Evolutionary conservation across 2,329 filamentous ascomycete genomes (phyloP).

Genomic region (Xenoacremonium recifei): DNA sequence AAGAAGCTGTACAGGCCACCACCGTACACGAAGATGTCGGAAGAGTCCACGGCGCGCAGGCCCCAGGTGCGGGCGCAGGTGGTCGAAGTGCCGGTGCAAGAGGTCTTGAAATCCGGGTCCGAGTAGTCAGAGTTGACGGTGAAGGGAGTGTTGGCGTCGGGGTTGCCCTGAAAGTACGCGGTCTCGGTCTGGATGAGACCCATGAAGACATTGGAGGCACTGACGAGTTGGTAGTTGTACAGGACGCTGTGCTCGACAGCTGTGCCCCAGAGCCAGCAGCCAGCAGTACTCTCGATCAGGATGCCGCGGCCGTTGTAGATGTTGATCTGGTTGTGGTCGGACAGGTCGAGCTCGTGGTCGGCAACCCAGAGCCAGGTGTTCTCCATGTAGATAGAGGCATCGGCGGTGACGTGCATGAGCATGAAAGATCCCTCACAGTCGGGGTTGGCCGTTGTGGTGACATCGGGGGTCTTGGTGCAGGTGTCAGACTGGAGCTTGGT

Average conservation of each 20-base stretch:
- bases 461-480: not conserved
- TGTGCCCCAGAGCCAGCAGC: conserved; percentile 80
- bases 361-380: conserved; percentile 90
- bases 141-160: conserved; percentile 67
- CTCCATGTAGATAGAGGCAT: conserved; percentile 74
- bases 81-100: conserved; percentile 46
- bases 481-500: conserved; percentile 56
- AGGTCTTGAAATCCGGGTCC: conserved; percentile 65
- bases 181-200: conserved; percentile 86
- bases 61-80: conserved; percentile 75
- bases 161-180: conserved; percentile 83
- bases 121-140: conserved; percentile 52
- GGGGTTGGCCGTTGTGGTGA: conserved; percentile 9
- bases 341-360: conserved; percentile 82
- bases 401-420: conserved; percentile 37
- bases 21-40: conserved; percentile 67
- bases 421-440: conserved; percentile 35
- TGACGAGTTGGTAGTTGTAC: conserved; percentile 83
- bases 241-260: conserved; percentile 64
- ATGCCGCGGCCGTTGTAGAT: conserved; percentile 88
- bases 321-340: conserved; percentile 74
- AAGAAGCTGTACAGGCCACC: conserved; percentile 81
- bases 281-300: conserved; percentile 70
- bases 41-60: conserved; percentile 66
- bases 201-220: conserved; percentile 78